Base-by-base conservation (phyloP, 1,139 yeast genomes). In the Geotrichum reessii region DNA sequence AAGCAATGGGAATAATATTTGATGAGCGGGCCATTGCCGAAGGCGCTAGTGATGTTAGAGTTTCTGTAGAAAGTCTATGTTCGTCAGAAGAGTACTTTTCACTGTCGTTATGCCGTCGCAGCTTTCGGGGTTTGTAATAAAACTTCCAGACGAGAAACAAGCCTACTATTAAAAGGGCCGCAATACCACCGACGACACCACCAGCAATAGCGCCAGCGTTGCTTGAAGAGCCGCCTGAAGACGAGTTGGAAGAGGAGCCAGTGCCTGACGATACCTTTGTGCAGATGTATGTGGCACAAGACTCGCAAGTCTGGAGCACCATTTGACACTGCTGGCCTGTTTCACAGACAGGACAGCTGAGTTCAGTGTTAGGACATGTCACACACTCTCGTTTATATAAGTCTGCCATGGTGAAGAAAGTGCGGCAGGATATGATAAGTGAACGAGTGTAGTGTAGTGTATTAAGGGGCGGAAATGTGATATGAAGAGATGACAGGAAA, bases 1-100 rank as follows among this genome's bases (percentile, higher is more conserved):
- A 91, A 1, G 96, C 96, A 63, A 91, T 86, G n/a, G 97, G 97
- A 62, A 91, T 80, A 62, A 92, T 85, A 71, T 92, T 91, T 8
- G 95, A 87, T 3, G 95, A 95, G 64, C 87, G 82, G 8, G 93
- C 85, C 57, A 86, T 50, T 2, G 58, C 58, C 28, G 63, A 55
- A 3, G 61, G 58, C 1, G 62, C 58, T 19, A 57, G 37, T 9
- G 63, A 59, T 0, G 58, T 58, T 24, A 61, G 40, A 11, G 62
- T 59, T 42, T 57, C 61, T 55, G 31, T 27, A 22, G 60, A 57
- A 47, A 50, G 33, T 1, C 62, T 59, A 21, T 48, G 47, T 14
- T 42, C 47, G 25, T n/a, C n/a, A n/a, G n/a, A n/a, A n/a, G 21
- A 27, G 47, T 61, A 53, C 44, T 59, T 58, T 33, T 59, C 64